Percentiles rank a stretch among this genome's conserved stretches.
Evolutionary conservation across 2,329 filamentous ascomycete species (phyloP).

Genomic region (Fusarium cyanostomum): DNA sequence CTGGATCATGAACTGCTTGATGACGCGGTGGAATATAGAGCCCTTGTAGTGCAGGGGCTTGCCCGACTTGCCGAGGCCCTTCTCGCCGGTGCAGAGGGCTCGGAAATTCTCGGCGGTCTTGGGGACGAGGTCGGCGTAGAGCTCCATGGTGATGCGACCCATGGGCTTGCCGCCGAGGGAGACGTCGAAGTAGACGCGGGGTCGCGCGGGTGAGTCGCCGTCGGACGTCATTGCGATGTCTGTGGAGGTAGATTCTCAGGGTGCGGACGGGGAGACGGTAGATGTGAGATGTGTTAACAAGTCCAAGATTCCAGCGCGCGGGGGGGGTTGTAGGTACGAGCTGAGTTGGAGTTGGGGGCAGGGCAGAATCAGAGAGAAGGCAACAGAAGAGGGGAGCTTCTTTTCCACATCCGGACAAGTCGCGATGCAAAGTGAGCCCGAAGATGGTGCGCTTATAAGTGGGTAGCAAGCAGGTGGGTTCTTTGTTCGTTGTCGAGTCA

Average conservation of each 20-base stretch:
- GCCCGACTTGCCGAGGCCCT: conserved; percentile 81
- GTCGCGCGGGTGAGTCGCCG: conserved; percentile 63
- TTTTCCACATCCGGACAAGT: conserved; percentile 36
- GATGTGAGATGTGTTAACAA: conserved; percentile 3
- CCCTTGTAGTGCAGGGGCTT: conserved; percentile 94
- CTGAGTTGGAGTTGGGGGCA: neutral
- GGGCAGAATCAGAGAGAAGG: conserved; percentile 32
- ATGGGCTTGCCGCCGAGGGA: conserved; percentile 76
- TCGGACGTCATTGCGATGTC: conserved; percentile 52
- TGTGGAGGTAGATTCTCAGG: neutral
- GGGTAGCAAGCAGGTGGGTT: conserved; percentile 18
- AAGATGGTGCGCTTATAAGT: conserved; percentile 38
- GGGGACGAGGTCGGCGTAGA: conserved; percentile 80
- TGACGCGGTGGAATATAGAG: conserved; percentile 92
- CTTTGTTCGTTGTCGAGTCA: neutral
- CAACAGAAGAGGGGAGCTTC: conserved; percentile 37
- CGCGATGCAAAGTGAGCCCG: conserved; percentile 36
- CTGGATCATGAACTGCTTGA: conserved; percentile 97
- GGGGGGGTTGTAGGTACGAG: conserved; percentile 8
- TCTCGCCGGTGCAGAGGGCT: conserved; percentile 92
- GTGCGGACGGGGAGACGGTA: neutral
- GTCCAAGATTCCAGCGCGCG: too few species aligned
- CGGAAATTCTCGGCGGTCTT: conserved; percentile 98
- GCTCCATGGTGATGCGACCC: conserved; percentile 87
- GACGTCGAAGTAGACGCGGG: conserved; percentile 94